These are phyloP conservation scores for Bocquillonia castaneifolia DNA, from an alignment of 441 rosid species.

Conservation along the genomic window DNA sequence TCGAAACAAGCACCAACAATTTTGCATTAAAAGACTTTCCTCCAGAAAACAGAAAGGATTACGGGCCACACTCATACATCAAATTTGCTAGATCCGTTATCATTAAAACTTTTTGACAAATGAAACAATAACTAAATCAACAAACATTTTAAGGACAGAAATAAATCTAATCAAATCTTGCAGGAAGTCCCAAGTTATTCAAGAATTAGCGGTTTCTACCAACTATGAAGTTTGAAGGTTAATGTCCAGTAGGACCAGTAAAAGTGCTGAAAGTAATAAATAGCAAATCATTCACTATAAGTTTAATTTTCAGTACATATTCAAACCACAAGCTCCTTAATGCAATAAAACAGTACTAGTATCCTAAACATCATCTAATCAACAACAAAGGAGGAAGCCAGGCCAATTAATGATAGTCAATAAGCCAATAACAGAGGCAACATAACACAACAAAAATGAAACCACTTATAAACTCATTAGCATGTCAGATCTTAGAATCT, in stretches of 20 bases:
- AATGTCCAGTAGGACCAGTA: slow-evolving; percentile 8
- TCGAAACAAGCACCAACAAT: too few species aligned
- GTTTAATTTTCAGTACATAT: slow-evolving; percentile 16
- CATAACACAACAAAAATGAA: slow-evolving; percentile 19
- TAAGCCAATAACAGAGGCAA: slow-evolving; percentile 10
- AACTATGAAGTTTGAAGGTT: slow-evolving; percentile 18
- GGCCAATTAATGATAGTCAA: slow-evolving; percentile 18
- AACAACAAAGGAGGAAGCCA: slow-evolving; percentile 7
- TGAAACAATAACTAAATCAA: background rate
- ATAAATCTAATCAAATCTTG: background rate
- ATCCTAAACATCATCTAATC: slow-evolving; percentile 16
- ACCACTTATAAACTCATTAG: slow-evolving; percentile 19
- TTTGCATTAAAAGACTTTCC: background rate
- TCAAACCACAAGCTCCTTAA: slow-evolving; percentile 4
- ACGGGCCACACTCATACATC: too few species aligned
- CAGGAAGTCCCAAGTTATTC: background rate
- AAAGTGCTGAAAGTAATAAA: background rate
- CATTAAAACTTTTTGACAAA: background rate
- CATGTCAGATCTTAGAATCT: slow-evolving; percentile 4
- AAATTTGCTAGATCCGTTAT: too few species aligned
- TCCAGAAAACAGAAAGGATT: background rate
- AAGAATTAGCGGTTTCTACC: background rate
- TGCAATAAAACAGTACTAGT: slow-evolving; percentile 18
- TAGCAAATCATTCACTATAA: slow-evolving; percentile 12
- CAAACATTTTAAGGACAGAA: background rate